Percentiles rank a stretch among this genome's conserved stretches.
These are phyloP conservation scores for Fistulina hepatica DNA, from an alignment of 1,284 basidiomycete genomes.

Conservation along the genomic window DNA sequence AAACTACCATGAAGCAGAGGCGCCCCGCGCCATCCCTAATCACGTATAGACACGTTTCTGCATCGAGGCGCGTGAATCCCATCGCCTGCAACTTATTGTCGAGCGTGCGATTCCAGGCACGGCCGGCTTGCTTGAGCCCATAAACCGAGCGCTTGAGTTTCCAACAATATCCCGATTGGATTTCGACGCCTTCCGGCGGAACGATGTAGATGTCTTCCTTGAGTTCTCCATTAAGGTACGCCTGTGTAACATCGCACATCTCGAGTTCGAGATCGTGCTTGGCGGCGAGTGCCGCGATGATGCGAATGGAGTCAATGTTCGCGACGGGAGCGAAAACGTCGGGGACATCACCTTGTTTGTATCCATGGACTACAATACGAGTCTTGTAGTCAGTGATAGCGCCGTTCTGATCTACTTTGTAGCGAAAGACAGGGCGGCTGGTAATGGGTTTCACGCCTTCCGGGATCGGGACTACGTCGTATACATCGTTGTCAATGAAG, in stretches of 20 bases:
- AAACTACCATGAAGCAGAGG: conserved; percentile 15
- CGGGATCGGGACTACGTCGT: conserved; percentile 14
- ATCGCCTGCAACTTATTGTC: conserved; percentile 10
- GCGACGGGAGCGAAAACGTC: conserved; percentile 26
- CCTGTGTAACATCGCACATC: conserved; percentile 25
- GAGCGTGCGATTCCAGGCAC: conserved; percentile 16
- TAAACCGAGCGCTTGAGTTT: conserved; percentile 15
- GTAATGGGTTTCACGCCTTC: conserved; percentile 12
- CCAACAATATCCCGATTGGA: conserved; percentile 11
- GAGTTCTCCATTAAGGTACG: conserved; percentile 22
- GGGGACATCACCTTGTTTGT: conserved; percentile 19
- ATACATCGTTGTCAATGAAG: conserved; percentile 13
- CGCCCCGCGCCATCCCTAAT: conserved; percentile 9
- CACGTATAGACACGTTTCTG: conserved; percentile 19
- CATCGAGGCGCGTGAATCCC: conserved; percentile 15
- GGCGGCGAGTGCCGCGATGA: conserved; percentile 24
- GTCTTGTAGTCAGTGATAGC: conserved; percentile 13
- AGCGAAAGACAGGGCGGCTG: not conserved
- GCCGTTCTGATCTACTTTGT: conserved; percentile 8
- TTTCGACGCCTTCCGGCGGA: conserved; percentile 14
- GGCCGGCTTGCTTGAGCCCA: conserved; percentile 18
- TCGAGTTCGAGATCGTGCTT: conserved; percentile 21
- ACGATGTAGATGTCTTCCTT: conserved; percentile 14
- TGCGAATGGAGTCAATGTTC: conserved; percentile 20
- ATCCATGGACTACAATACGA: conserved; percentile 13